A percentile compares a stretch with the other conserved stretches of the same genome.
These are phyloP conservation scores for Serendipita indica DNA, from an alignment of 768 basidiomycete genomes.

Conservation along the genomic window DNA sequence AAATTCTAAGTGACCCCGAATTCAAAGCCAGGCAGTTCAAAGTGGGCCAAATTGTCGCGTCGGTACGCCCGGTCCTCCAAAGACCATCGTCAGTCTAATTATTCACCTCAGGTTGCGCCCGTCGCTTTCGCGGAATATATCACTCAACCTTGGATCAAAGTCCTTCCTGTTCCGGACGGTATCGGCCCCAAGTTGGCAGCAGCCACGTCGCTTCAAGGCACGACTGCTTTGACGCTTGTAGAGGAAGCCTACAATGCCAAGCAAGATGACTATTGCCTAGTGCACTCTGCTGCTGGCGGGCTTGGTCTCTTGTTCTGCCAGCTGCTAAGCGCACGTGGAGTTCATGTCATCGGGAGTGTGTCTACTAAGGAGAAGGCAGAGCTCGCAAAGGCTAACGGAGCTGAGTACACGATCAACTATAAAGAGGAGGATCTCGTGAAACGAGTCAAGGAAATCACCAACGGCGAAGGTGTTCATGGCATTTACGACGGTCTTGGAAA, in stretches of 20 bases:
- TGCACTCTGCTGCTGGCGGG: constrained; percentile 88
- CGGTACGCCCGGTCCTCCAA: constrained; percentile 35
- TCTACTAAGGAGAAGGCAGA: constrained; percentile 73
- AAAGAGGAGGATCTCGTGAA: constrained; percentile 53
- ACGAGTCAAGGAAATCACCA: constrained; percentile 58
- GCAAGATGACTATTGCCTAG: constrained; percentile 60
- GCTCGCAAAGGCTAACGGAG: constrained; percentile 63
- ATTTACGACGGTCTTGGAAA: constrained; percentile 92
- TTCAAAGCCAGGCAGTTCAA: constrained; percentile 50
- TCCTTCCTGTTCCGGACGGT: constrained; percentile 47
- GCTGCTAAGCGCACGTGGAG: constrained; percentile 57
- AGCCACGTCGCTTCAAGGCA: constrained; percentile 52
- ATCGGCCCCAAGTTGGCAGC: constrained; percentile 52
- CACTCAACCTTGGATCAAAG: constrained; percentile 44
- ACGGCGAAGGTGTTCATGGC: constrained; percentile 68
- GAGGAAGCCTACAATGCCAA: constrained; percentile 78
- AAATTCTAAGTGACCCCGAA: constrained; percentile 42
- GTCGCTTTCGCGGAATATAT: constrained; percentile 58
- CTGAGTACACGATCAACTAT: constrained; percentile 77
- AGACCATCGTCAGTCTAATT: not conserved
- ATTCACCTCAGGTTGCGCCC: constrained; percentile 18
- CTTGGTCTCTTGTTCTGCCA: constrained; percentile 57
- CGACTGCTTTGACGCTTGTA: constrained; percentile 64
- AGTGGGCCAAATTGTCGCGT: constrained; percentile 53
- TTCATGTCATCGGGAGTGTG: constrained; percentile 84